phyloP scores from a whole-genome alignment of 2,329 filamentous ascomycete species.

The Ustilaginoidea virens region DNA sequence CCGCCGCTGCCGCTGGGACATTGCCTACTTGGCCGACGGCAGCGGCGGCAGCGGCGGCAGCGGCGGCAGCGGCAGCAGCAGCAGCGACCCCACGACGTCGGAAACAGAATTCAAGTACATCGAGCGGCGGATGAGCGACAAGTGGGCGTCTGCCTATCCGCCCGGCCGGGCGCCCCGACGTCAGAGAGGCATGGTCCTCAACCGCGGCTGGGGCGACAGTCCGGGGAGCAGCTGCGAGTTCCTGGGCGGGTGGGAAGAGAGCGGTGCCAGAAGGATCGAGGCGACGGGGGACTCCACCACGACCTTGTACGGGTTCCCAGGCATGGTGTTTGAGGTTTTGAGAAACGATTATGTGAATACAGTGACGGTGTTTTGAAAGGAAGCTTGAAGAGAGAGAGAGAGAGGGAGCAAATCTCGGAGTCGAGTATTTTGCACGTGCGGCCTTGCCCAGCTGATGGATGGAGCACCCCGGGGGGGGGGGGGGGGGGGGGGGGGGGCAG shows the following conservation, averaged over 20 bases:
- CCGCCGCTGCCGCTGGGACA: slow-evolving; percentile 74
- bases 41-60: not conserved
- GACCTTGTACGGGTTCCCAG: slow-evolving; percentile 84
- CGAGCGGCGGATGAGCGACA: slow-evolving; percentile 48
- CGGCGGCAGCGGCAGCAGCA: not conserved
- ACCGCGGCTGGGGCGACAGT: slow-evolving; percentile 81
- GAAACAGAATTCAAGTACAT: slow-evolving; percentile 68
- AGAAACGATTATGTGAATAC: slow-evolving; percentile 84
- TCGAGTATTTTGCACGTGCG: no score
- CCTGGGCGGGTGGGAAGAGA: slow-evolving; percentile 75
- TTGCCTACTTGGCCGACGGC: slow-evolving; percentile 40
- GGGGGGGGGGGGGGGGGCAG: no score
- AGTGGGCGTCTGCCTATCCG: slow-evolving; percentile 54
- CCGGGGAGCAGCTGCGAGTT: slow-evolving; percentile 81
- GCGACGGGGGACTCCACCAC: slow-evolving; percentile 48
- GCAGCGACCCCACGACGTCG: slow-evolving; percentile 40
- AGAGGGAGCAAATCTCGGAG: no score
- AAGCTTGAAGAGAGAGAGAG: no score
- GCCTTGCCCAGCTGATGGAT: no score
- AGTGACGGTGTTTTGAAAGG: slow-evolving; percentile 78
- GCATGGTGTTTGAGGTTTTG: slow-evolving; percentile 87
- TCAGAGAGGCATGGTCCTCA: slow-evolving; percentile 70
- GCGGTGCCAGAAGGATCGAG: slow-evolving; percentile 37
- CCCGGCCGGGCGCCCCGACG: slow-evolving; percentile 33
- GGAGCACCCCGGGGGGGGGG: no score